phyloP scores from a whole-genome alignment of 2,329 filamentous ascomycete species.

The Aspergillus persii region DNA sequence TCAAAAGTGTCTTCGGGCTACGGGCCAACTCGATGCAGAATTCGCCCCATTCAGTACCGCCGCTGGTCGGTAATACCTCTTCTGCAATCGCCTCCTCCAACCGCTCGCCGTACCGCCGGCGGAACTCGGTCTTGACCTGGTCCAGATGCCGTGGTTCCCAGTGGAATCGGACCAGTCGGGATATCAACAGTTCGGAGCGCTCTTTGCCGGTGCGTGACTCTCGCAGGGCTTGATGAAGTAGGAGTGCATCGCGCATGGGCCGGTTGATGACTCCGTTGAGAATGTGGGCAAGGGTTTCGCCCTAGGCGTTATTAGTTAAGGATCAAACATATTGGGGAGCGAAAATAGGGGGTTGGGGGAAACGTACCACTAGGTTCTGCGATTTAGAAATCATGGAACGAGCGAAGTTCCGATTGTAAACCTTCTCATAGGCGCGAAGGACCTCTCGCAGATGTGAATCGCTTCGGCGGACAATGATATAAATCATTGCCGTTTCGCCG shows the following conservation, averaged over 20 bases:
- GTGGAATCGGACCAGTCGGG: slow-evolving; percentile 81
- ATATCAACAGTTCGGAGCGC: slow-evolving; percentile 83
- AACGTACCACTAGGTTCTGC: slow-evolving; percentile 83
- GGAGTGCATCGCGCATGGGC: slow-evolving; percentile 85
- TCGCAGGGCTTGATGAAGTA: slow-evolving; percentile 85
- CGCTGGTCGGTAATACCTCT: slow-evolving; percentile 60
- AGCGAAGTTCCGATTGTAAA: slow-evolving; percentile 78
- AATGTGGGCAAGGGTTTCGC: slow-evolving; percentile 90
- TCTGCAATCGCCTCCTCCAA: slow-evolving; percentile 77
- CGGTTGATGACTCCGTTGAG: slow-evolving; percentile 96
- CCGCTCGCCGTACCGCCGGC: slow-evolving; percentile 69
- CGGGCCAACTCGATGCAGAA: slow-evolving; percentile 67
- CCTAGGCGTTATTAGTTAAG: slow-evolving; percentile 51
- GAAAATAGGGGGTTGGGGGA: not conserved
- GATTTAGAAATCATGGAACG: slow-evolving; percentile 84
- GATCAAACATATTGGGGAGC: slow-evolving; percentile 8
- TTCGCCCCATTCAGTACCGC: slow-evolving; percentile 63
- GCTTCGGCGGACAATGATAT: slow-evolving; percentile 75
- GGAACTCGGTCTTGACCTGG: slow-evolving; percentile 75
- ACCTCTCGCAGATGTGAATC: slow-evolving; percentile 81
- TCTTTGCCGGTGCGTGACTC: slow-evolving; percentile 68
- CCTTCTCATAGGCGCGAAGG: slow-evolving; percentile 70
- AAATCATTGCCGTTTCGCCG: slow-evolving; percentile 83
- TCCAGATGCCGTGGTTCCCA: slow-evolving; percentile 86
- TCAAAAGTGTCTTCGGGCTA: slow-evolving; percentile 28